These are phyloP conservation scores for Debaryomyces psychrophilus DNA, from an alignment of 1,139 yeast species.

Conservation along the genomic window DNA sequence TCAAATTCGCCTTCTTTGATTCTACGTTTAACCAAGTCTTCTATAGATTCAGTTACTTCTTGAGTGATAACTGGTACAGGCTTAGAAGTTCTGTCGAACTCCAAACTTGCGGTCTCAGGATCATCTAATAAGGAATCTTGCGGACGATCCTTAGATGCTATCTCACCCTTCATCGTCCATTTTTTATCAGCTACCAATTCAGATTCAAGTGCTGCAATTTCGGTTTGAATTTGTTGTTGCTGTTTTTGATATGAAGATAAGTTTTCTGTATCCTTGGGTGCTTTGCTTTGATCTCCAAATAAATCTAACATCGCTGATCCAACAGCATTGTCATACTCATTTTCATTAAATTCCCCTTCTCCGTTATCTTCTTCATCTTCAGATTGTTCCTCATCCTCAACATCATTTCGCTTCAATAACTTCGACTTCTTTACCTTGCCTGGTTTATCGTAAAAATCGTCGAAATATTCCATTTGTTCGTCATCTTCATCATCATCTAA, in stretches of 20 bases:
- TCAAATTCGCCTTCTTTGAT: conserved; percentile 77
- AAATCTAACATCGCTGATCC: conserved; percentile 61
- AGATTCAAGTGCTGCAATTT: conserved; percentile 76
- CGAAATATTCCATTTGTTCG: conserved; percentile 71
- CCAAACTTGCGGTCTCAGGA: conserved; percentile 39
- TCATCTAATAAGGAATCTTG: conserved; percentile 68
- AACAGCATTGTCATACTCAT: conserved; percentile 59
- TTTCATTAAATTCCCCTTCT: conserved; percentile 37
- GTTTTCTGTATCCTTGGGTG: conserved; percentile 32
- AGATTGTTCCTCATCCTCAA: conserved; percentile 24
- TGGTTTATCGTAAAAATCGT: conserved; percentile 72
- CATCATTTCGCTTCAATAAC: conserved; percentile 18
- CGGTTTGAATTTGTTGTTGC: conserved; percentile 73
- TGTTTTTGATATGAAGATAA: conserved; percentile 84
- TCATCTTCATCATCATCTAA: conserved; percentile 55
- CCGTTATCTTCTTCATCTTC: conserved; percentile 43
- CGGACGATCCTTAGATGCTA: conserved; percentile 78
- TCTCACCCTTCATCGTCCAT: conserved; percentile 96
- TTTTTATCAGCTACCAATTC: conserved; percentile 89
- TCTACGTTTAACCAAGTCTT: conserved; percentile 84
- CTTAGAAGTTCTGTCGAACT: conserved; percentile 50
- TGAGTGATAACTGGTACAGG: conserved; percentile 89
- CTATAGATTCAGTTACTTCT: conserved; percentile 82
- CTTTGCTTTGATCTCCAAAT: conserved; percentile 55
- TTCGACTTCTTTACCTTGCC: conserved; percentile 24